Evolutionary conservation across 768 basidiomycete species (phyloP), one percentile per base, ranked within the genome.

Genomic region (Lactifluus subvellereus): DNA sequence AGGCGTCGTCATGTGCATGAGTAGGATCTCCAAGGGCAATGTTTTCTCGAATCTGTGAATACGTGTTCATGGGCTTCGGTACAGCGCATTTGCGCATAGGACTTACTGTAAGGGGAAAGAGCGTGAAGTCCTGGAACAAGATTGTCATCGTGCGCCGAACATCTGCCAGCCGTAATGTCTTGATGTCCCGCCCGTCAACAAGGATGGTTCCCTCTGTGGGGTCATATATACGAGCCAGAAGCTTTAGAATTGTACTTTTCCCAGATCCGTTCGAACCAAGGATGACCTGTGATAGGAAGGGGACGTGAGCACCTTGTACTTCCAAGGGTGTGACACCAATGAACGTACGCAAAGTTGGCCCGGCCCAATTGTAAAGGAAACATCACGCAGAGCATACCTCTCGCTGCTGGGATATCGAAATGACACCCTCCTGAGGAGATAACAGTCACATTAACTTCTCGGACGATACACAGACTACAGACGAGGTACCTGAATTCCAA

Each of bases 91-190:
- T 16, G 22, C 1, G 40, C 11, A 14, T 7, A 3, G 14, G 33
- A 45, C 87, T 53, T 64, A 88, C 88, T 22, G 89, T 85, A 48
- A 92, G 76, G 0, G 89, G 89, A 68, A 91, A 91, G 67, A 84
- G 79, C 0, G 87, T 89, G 67, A 88, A 91, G 71, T 92, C 90
- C 69, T 92, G 89, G 73, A 91, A 91, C 32, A 92, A 79, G n/a
- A 86, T 86, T 3, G 85, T 84, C 38, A 83, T 83, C 2, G 83
- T 79, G 18, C 81, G 80, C 20, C 89, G 76, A 10, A 91, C 74
- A 71, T 90, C 85, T 5, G 74, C 77, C 6, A 91, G 77, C 55
- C 79, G 81, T 18, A 88, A 73, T 0, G 79, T 80, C 49, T 78
- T 79, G 66, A 91, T 86, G 66, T 89, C 83, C 54, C 76, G 69